Evolutionary conservation across 2,329 filamentous ascomycete species (phyloP), one percentile per base, ranked within the genome.

Genomic region (Cytospora piceae): DNA sequence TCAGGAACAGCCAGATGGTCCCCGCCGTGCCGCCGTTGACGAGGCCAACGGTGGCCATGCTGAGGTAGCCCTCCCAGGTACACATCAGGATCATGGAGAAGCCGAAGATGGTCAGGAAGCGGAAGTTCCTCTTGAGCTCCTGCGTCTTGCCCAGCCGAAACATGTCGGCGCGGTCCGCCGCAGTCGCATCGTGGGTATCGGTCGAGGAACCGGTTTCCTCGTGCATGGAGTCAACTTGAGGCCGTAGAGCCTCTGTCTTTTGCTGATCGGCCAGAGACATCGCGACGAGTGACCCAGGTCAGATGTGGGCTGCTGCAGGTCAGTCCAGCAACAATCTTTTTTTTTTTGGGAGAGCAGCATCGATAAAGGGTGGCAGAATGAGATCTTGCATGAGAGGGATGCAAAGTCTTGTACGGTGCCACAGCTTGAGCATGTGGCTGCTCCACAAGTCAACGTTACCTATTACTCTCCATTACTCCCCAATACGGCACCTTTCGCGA

Each of bases 101-200:
- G 22, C 80, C 80, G 60, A 83, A 77, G 34, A 81, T 82, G 9
- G 78, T 79, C 29, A 80, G 56, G 64, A 81, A 80, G 2, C 77
- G 75, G 70, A 83, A 83, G 70, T 79, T 81, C 63, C 80, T 58
- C 60, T 55, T 78, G 67, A 84, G 75, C 55, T 83, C 80, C 63
- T 83, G 81, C 29, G 75, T 74, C 73, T 83, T 84, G 46, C 82
- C 82, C 77, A 84, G 75, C 15, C 81, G 78, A 37, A 75, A 74
- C 78, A 84, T 81, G 64, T 84, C 78, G 32, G 71, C 72, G 32
- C 77, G 75, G 70, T 82, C 80, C 32, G 71, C 64, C 2, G 64
- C 66, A 49, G 61, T 63, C 5, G n/a, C n/a, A 49, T 49, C 46
- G 3, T 49, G n/a, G 46, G 11, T 12, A 24, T 49, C 46, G 46